Percentiles rank a stretch among this genome's conserved stretches.
Evolutionary conservation across 163 green algal species (phyloP).

Genomic region (Volvox carteri): DNA sequence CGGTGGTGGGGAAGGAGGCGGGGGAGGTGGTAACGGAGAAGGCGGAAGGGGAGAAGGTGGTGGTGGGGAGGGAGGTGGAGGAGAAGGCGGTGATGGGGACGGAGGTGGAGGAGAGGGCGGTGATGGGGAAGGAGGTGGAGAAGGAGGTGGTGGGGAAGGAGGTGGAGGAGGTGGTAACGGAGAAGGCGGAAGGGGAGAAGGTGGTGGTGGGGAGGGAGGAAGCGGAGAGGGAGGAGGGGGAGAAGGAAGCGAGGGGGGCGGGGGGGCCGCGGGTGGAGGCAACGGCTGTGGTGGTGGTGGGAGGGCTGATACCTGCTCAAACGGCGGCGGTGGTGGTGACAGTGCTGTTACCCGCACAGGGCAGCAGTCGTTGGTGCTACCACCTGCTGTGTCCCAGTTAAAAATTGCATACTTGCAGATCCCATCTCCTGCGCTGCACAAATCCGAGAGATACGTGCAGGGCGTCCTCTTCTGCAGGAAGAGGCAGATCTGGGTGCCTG

Average conservation of each 20-base stretch:
- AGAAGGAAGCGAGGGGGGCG: neutral
- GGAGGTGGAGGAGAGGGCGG: neutral
- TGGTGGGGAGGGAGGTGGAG: neutral
- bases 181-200: neutral
- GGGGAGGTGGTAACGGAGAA: neutral
- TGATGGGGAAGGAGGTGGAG: neutral
- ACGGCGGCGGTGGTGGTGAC: neutral
- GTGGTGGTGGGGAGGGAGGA: neutral
- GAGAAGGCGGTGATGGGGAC: neutral
- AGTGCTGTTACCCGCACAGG: neutral
- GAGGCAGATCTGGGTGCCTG: conserved; percentile 30
- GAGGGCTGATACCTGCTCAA: neutral
- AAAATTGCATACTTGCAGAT: conserved; percentile 25
- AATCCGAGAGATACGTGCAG: neutral
- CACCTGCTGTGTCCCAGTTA: too few relatives aligned
- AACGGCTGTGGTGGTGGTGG: neutral
- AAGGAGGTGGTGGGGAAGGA: neutral
- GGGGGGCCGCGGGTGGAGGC: neutral
- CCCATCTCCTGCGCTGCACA: neutral
- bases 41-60: neutral
- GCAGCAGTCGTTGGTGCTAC: conserved; percentile 50
- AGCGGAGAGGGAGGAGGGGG: neutral
- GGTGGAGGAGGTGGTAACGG: neutral
- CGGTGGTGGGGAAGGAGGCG: neutral
- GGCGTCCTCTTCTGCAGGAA: neutral